These are phyloP conservation scores for Strigomonas oncopelti DNA, from an alignment of 208 protist species.

Conservation along the genomic window DNA sequence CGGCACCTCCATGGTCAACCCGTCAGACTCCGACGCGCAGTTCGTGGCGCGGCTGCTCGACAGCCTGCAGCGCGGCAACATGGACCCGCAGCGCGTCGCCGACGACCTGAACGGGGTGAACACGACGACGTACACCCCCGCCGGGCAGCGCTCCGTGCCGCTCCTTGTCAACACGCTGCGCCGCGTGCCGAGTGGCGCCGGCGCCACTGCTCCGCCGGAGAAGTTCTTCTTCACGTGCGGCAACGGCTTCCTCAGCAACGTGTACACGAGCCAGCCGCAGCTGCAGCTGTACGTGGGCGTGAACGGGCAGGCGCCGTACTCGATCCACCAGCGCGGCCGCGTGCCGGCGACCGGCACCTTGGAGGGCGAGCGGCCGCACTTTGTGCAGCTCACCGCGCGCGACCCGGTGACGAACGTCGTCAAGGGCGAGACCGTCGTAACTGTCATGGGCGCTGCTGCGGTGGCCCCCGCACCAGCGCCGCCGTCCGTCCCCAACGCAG, in stretches of 20 bases:
- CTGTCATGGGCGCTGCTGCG: constrained; percentile 33
- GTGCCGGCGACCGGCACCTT: constrained; percentile 34
- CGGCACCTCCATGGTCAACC: neutral
- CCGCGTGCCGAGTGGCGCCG: constrained; percentile 5
- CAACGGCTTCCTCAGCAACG: constrained; percentile 55
- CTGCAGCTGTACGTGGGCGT: constrained; percentile 50
- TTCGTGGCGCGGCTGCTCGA: constrained; percentile 65
- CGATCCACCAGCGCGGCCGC: constrained; percentile 57
- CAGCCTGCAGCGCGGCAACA: constrained; percentile 49
- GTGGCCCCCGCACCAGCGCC: neutral
- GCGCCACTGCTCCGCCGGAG: constrained; percentile 6
- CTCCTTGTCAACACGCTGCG: constrained; percentile 52
- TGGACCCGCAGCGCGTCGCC: constrained; percentile 32
- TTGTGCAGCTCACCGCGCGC: constrained; percentile 57
- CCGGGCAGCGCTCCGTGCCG: constrained; percentile 47
- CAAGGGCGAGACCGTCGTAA: constrained; percentile 36
- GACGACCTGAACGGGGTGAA: constrained; percentile 37
- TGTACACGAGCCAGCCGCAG: constrained; percentile 50
- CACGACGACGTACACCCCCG: constrained; percentile 23
- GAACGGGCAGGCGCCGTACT: constrained; percentile 44
- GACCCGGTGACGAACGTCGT: constrained; percentile 40
- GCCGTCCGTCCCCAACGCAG: neutral
- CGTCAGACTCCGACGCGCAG: constrained; percentile 31
- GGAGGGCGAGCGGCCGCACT: constrained; percentile 24
- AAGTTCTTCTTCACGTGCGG: constrained; percentile 62